These are phyloP conservation scores for Fomitopsis betulina DNA, from an alignment of 1,284 basidiomycete genomes.

Conservation along the genomic window DNA sequence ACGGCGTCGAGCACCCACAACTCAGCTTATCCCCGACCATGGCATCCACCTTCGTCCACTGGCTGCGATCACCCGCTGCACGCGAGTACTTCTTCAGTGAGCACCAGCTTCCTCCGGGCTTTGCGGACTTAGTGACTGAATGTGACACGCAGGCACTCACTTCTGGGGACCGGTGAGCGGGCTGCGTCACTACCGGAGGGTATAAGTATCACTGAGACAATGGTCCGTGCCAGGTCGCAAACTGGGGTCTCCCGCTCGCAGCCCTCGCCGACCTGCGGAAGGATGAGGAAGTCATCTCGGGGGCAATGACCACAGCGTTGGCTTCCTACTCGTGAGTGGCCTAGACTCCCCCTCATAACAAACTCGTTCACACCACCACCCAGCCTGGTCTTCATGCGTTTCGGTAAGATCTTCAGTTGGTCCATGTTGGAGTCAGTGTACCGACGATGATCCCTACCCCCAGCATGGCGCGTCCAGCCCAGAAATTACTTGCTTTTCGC, in stretches of 20 bases:
- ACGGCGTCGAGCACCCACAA: conserved; percentile 4
- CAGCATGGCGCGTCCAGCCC: conserved; percentile 92
- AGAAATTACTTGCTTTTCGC: conserved; percentile 93
- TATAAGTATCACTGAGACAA: conserved; percentile 9
- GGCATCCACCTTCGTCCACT: conserved; percentile 79
- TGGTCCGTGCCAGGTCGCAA: conserved; percentile 65
- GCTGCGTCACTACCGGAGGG: conserved; percentile 1
- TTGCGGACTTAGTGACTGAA: conserved; percentile 6
- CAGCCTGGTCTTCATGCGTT: conserved; percentile 93
- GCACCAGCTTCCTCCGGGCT: conserved; percentile 26
- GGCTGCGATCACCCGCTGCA: conserved; percentile 85
- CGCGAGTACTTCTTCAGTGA: conserved; percentile 92
- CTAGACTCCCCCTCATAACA: not conserved
- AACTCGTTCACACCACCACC: not conserved
- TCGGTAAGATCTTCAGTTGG: conserved; percentile 49
- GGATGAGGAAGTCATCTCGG: conserved; percentile 94
- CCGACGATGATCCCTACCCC: conserved; percentile 1
- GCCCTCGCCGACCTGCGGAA: conserved; percentile 86
- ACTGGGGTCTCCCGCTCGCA: conserved; percentile 95
- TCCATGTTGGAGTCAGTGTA: not conserved
- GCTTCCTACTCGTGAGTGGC: conserved; percentile 83
- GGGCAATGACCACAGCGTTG: conserved; percentile 91
- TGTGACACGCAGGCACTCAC: conserved; percentile 68
- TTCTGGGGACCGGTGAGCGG: conserved; percentile 89
- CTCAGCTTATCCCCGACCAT: conserved; percentile 35